Conservation (phyloP, 2,329 filamentous ascomycete species). For the Beauveria pseudobassiana region DNA sequence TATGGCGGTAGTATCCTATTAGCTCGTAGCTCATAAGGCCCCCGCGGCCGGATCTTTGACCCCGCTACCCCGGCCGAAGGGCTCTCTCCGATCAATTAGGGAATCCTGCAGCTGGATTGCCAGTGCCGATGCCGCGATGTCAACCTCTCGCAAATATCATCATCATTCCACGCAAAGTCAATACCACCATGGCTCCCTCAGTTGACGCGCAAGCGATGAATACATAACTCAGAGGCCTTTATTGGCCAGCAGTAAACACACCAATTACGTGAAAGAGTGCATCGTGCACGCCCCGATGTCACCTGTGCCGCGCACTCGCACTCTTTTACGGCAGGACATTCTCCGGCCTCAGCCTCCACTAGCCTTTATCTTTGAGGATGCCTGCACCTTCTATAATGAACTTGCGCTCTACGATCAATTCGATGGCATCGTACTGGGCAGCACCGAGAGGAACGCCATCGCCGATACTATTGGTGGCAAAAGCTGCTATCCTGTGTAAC, state of each 20-base stretch:
- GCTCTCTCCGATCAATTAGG: too few species aligned
- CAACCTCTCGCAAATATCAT: too few species aligned
- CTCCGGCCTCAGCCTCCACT: constrained; percentile 52
- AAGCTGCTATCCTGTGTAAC: constrained; percentile 46
- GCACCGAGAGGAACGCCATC: constrained; percentile 43
- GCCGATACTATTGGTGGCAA: constrained; percentile 37
- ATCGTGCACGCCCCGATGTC: constrained; percentile 46
- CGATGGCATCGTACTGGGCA: constrained; percentile 43
- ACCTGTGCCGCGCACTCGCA: constrained; percentile 48
- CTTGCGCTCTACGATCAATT: constrained; percentile 38
- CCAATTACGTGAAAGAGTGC: constrained; percentile 28
- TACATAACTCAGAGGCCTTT: too few species aligned
- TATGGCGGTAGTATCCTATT: too few species aligned
- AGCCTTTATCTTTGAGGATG: constrained; percentile 59
- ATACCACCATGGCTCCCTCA: too few species aligned
- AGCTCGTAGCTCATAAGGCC: too few species aligned
- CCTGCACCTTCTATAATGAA: constrained; percentile 51
- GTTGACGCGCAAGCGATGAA: neutral
- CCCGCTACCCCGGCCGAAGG: too few species aligned
- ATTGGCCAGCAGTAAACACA: too few species aligned
- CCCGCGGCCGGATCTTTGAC: too few species aligned
- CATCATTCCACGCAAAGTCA: too few species aligned
- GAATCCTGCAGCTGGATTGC: too few species aligned
- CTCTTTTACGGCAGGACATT: constrained; percentile 48
- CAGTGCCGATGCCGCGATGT: too few species aligned